A percentile compares a stretch with the other conserved stretches of the same genome.
Conservation (phyloP, 2,329 filamentous ascomycete genomes). For the Pleurostoma richardsiae region DNA sequence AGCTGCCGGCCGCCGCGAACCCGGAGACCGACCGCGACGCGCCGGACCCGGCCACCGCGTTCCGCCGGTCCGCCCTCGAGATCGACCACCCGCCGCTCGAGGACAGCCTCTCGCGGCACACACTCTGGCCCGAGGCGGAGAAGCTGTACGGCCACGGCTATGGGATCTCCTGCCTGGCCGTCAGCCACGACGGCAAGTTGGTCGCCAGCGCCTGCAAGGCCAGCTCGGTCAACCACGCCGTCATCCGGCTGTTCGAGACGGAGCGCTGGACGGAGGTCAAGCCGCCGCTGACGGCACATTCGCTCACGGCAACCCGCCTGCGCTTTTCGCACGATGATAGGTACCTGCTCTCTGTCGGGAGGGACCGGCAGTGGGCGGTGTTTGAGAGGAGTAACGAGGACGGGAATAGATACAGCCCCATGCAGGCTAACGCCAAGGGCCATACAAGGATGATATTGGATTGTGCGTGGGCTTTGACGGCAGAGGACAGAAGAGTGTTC, state of each 20-base stretch:
- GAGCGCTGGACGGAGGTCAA: conserved; percentile 80
- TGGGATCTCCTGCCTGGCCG: conserved; percentile 84
- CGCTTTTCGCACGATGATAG: conserved; percentile 72
- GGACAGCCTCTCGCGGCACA: conserved; percentile 82
- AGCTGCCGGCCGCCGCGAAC: conserved; percentile 27
- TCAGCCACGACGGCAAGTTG: conserved; percentile 66
- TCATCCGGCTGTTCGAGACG: conserved; percentile 88
- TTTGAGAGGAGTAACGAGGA: conserved; percentile 51
- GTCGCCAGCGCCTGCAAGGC: conserved; percentile 92
- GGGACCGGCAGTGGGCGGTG: conserved; percentile 87
- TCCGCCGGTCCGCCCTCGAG: conserved; percentile 58
- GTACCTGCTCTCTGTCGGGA: conserved; percentile 79
- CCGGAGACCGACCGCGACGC: conserved; percentile 45
- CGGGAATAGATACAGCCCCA: conserved; percentile 45
- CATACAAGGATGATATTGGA: conserved; percentile 92
- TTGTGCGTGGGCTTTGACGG: conserved; percentile 68
- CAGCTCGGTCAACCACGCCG: conserved; percentile 87
- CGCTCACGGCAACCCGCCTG: conserved; percentile 78
- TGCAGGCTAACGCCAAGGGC: conserved; percentile 71
- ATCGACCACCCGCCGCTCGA: conserved; percentile 76
- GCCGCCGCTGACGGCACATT: conserved; percentile 78
- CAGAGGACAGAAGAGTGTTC: conserved; percentile 50
- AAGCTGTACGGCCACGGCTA: conserved; percentile 98
- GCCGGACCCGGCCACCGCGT: conserved; percentile 48
- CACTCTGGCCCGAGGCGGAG: conserved; percentile 92